Base-by-base conservation (phyloP, 768 basidiomycete species). In the Tephrocybe sp. region DNA sequence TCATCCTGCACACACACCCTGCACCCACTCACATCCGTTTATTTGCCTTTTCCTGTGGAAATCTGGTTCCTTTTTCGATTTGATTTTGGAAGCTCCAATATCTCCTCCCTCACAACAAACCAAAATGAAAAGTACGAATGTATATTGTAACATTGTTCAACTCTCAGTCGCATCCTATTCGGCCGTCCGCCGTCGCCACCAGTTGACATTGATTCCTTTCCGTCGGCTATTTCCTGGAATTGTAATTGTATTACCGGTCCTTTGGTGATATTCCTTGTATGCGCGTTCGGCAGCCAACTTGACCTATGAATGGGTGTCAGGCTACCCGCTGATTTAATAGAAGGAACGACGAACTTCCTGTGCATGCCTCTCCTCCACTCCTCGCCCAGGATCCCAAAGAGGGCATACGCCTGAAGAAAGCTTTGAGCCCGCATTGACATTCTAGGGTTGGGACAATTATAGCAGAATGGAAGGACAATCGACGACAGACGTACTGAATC, bases 261-360 rank as follows among this genome's bases (percentile, higher is more conserved):
- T 75, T 6, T 75, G 67, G 54, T 79, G 79, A 61, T 79, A 79
- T 25, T 85, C 77, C 18, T 77, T 79, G n/a, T 83, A 59, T 0
- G 89, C 88, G 46, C 70, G 75, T 60, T 86, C 78, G 12, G 80
- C 84, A 0, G 90, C 90, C 45, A 72, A 77, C 41, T 79, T 77
- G 45, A 91, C 88, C 89, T 54, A 21, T 26, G 42, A 34, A 10
- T 3, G 34, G n/a, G 17, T 38, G 34, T 36, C n/a, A 42, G 48
- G n/a, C n/a, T n/a, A n/a, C 12, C 25, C 25, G 2, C 18, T 6
- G 18, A 20, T 2, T 18, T 9, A 30, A 45, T 26, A 45, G 30
- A 36, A 6, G 5, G 32, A 45, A 23, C 1, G 7, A 53, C 71
- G 23, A 48, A 85, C 90, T 72, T 92, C 88, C 44, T 81, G 74